phyloP scores from a whole-genome alignment of 106 monocot species.

The Phalaenopsis aphrodite region DNA sequence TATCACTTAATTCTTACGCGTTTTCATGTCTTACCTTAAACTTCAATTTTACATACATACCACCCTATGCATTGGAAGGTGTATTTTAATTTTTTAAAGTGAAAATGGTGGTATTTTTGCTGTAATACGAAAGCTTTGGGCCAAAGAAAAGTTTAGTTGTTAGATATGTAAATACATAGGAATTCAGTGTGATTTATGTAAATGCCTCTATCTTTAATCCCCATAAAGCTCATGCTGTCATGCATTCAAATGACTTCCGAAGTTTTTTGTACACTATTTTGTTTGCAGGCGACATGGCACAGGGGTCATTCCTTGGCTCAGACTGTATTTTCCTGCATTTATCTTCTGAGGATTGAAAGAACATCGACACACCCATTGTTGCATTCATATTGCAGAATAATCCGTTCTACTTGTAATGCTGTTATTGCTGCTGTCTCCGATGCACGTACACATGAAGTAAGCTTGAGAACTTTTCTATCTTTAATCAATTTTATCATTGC shows the following conservation, averaged over 20 bases:
- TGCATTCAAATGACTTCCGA: neutral
- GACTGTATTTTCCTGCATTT: conserved; percentile 95
- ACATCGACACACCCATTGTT: conserved; percentile 85
- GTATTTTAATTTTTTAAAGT: no score
- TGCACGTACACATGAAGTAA: conserved; percentile 95
- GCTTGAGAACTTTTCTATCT: neutral
- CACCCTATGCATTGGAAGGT: no score
- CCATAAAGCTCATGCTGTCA: neutral
- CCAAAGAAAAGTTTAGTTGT: no score
- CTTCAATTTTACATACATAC: no score
- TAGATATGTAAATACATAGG: no score
- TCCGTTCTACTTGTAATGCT: conserved; percentile 74
- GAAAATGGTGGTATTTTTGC: no score
- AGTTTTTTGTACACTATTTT: conserved; percentile 12
- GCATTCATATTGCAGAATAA: conserved; percentile 80
- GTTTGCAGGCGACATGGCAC: conserved; percentile 94
- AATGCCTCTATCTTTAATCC: conserved; percentile 3
- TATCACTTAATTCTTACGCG: no score
- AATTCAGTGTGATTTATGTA: no score
- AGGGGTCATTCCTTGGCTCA: conserved; percentile 85
- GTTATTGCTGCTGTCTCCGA: conserved; percentile 68
- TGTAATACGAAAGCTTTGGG: no score
- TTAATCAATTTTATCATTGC: neutral
- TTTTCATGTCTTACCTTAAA: no score
- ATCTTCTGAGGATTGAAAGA: conserved; percentile 85